These are phyloP conservation scores for Pyrenophora seminiperda DNA, from an alignment of 2,329 filamentous ascomycete species.

Conservation along the genomic window DNA sequence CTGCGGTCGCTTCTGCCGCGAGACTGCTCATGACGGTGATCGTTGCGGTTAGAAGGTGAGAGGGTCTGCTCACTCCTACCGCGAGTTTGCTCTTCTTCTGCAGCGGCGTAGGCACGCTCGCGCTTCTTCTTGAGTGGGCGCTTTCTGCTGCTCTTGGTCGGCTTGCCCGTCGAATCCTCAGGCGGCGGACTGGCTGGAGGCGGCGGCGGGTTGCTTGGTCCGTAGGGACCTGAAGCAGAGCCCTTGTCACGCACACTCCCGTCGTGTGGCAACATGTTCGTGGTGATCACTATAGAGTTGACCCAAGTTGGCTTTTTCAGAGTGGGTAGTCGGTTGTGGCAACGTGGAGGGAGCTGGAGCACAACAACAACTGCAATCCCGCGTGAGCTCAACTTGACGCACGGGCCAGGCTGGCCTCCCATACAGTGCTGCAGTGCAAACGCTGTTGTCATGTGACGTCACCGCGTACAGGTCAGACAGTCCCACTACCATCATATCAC, in stretches of 20 bases:
- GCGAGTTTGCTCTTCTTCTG: not conserved
- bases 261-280: not conserved
- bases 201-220: slow-evolving; percentile 12
- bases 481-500: no score
- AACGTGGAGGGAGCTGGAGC: not conserved
- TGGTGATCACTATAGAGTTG: not conserved
- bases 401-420: not conserved
- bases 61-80: not conserved
- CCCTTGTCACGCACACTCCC: not conserved
- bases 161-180: not conserved
- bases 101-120: not conserved
- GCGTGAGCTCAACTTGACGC: not conserved
- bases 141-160: not conserved
- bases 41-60: slow-evolving; percentile 7
- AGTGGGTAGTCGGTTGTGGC: not conserved
- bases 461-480: not conserved
- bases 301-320: not conserved
- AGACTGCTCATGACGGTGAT: not conserved
- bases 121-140: not conserved
- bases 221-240: slow-evolving; percentile 2
- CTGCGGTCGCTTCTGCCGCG: not conserved
- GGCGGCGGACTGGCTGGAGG: slow-evolving; percentile 7
- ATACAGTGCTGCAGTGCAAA: not conserved
- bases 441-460: not conserved
- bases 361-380: not conserved